Base-by-base conservation (phyloP, 148 eudicot genomes). In the Fagopyrum esculentum region DNA sequence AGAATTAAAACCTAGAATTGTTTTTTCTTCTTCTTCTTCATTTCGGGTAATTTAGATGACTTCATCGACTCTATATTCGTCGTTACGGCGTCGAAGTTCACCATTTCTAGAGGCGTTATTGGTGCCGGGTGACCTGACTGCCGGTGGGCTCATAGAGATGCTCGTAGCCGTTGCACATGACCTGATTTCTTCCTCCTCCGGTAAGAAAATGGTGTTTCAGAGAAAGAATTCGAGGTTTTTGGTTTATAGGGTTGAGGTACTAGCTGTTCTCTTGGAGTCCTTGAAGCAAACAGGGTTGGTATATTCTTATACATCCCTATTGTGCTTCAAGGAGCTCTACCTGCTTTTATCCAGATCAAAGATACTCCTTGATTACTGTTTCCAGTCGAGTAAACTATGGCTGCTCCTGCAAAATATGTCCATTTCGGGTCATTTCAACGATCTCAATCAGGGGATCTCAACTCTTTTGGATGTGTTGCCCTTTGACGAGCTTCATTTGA, bases 401-500 rank as follows among this genome's bases (percentile, higher is more conserved):
- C 81, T 91, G 8, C 78, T 93, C 73, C 81, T 93, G 30, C 98
- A 93, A 71, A 89, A 87, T 79, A 89, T 85, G 63, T 72, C 88
- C 0, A 82, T 93, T 75, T 88, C 97, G 1, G 91, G 95, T 1
- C 95, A 91, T 86, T 93, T 93, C 76, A 91, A 93, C 82, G 98
- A 93, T 77, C 82, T 93, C 50, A 85, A 80, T 77, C 90, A 84
- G 72, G 95, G 91, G 49, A 79, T 93, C 6, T 87, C 82, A 6
- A 91, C 97, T 1, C 87, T 93, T 60, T 80, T 93, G 79, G 98
- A 93, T 86, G 95, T 93, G 35, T 76, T 93, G 6, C 98, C 98
- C 0, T 51, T 89, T 15, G 47, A 64, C 8, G 90, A 87, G 73
- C 56, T 91, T 49, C 63, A 79, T 35, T 80, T 90, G 74, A 82